These are phyloP conservation scores for Gossypium bickii DNA, from an alignment of 345 rosid species.

Conservation along the genomic window DNA sequence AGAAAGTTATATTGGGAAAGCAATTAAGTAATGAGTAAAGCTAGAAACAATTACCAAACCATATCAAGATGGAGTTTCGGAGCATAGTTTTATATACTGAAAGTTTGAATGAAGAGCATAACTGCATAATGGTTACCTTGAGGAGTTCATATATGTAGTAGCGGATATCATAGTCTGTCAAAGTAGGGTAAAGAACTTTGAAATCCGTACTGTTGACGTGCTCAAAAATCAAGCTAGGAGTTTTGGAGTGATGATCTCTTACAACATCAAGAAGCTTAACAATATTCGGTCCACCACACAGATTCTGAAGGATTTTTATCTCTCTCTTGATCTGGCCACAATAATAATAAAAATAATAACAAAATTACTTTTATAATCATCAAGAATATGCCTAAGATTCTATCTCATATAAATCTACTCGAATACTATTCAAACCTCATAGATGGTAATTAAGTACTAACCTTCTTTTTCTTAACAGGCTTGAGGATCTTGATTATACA, in stretches of 20 bases:
- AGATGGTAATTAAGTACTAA: conserved; percentile 16
- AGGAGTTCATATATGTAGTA: conserved; percentile 82
- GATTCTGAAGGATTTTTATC: conserved; percentile 77
- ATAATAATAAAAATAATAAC: neutral
- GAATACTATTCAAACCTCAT: neutral
- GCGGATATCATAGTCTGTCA: conserved; percentile 82
- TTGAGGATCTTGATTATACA: conserved; percentile 79
- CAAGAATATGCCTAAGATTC: neutral
- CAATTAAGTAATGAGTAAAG: neutral
- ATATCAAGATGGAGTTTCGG: neutral
- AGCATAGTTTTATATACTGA: neutral
- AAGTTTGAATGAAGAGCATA: neutral
- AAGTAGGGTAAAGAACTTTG: conserved; percentile 72
- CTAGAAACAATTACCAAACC: conserved; percentile 5
- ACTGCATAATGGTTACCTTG: conserved; percentile 41
- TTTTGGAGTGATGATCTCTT: conserved; percentile 79
- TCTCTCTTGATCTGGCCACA: conserved; percentile 67
- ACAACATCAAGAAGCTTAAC: conserved; percentile 74
- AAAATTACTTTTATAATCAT: conserved; percentile 9
- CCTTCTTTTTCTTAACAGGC: conserved; percentile 92
- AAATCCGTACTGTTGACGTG: conserved; percentile 82
- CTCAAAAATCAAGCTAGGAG: conserved; percentile 78
- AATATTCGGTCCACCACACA: conserved; percentile 70
- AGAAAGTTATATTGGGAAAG: neutral
- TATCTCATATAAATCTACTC: conserved; percentile 12